Evolutionary conservation across 2,329 filamentous ascomycete species (phyloP).

Genomic region (Colletotrichum australisinense): DNA sequence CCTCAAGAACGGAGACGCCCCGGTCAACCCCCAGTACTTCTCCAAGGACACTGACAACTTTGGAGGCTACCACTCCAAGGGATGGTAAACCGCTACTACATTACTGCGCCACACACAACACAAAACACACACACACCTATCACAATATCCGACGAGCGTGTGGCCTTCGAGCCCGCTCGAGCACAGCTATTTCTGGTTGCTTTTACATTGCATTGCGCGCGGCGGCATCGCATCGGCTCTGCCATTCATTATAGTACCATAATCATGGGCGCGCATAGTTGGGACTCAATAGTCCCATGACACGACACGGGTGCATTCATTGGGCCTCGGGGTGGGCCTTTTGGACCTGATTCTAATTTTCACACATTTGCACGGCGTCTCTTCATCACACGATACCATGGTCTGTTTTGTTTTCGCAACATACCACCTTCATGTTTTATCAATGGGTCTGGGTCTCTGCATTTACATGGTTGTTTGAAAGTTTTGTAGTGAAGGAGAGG

Average conservation of each 20-base stretch:
- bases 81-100: slow-evolving; percentile 70
- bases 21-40: slow-evolving; percentile 85
- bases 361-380: slow-evolving; percentile 35
- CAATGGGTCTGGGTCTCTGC: slow-evolving; percentile 22
- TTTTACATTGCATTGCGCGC: slow-evolving; percentile 34
- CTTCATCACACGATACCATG: slow-evolving; percentile 38
- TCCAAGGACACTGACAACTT: slow-evolving; percentile 73
- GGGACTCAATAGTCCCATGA: not conserved
- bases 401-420: slow-evolving; percentile 35
- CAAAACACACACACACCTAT: slow-evolving; percentile 19
- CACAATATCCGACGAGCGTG: slow-evolving; percentile 29
- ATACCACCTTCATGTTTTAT: slow-evolving; percentile 35
- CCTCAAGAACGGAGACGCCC: slow-evolving; percentile 70
- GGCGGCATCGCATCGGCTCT: slow-evolving; percentile 30
- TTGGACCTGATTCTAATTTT: slow-evolving; percentile 22
- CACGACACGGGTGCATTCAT: not conserved
- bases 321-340: not conserved
- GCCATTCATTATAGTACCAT: slow-evolving; percentile 22
- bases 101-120: slow-evolving; percentile 12
- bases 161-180: slow-evolving; percentile 6
- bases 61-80: slow-evolving; percentile 85
- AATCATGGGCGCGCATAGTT: slow-evolving; percentile 13
- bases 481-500: slow-evolving; percentile 7
- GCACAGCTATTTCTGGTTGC: slow-evolving; percentile 18
- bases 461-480: slow-evolving; percentile 20